Evolutionary conservation across 2,329 filamentous ascomycete species (phyloP).

Genomic region (Zarea fungicola): DNA sequence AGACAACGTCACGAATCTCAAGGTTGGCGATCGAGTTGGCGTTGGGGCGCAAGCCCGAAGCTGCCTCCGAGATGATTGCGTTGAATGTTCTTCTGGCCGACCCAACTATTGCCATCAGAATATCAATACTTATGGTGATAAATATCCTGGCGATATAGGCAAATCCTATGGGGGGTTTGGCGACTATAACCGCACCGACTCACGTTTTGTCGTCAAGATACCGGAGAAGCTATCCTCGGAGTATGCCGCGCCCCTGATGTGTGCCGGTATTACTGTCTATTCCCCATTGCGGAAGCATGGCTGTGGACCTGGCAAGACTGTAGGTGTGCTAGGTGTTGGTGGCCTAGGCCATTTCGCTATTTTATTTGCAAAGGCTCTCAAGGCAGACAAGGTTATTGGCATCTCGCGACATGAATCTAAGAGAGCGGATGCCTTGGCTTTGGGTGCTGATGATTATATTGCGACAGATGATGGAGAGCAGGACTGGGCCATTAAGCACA

Average conservation of each 20-base stretch:
- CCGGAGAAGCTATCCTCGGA: constrained; percentile 35
- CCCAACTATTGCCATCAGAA: constrained; percentile 39
- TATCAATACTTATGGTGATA: constrained; percentile 37
- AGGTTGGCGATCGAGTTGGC: constrained; percentile 58
- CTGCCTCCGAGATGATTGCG: constrained; percentile 38
- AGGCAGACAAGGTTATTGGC: constrained; percentile 53
- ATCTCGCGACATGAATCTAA: constrained; percentile 51
- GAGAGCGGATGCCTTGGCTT: constrained; percentile 46
- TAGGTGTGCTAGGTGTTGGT: constrained; percentile 63
- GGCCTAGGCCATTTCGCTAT: constrained; percentile 65
- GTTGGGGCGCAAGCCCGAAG: constrained; percentile 55
- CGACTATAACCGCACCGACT: no score
- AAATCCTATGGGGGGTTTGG: no score
- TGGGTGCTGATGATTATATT: constrained; percentile 50
- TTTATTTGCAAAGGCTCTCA: constrained; percentile 61
- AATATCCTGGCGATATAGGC: no score
- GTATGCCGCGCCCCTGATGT: constrained; percentile 59
- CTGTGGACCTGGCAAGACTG: constrained; percentile 59
- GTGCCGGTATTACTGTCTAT: constrained; percentile 64
- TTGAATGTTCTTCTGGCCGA: constrained; percentile 35
- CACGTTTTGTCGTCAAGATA: constrained; percentile 42
- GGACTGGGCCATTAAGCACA: constrained; percentile 50
- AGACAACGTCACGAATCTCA: constrained; percentile 38
- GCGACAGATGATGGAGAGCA: constrained; percentile 39
- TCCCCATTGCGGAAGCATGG: constrained; percentile 57